Evolutionary conservation across 257 asterid genomes (phyloP).

Genomic region (Przewalskia tangutica): DNA sequence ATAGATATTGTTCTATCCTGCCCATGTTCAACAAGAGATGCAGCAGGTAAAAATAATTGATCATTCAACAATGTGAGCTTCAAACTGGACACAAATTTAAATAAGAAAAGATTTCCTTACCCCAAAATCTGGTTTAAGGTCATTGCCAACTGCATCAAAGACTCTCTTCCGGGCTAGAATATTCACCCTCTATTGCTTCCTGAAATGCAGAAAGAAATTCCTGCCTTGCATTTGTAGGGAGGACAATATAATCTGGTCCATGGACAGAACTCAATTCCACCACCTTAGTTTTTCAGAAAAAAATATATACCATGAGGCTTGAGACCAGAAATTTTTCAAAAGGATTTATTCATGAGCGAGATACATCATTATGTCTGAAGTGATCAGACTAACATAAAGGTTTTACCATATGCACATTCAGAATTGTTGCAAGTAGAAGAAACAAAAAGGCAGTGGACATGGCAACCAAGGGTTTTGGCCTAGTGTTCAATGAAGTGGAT

Average conservation of each 20-base stretch:
- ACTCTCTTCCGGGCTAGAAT: slow-evolving; percentile 47
- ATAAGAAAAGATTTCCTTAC: slow-evolving; percentile 34
- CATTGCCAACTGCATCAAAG: slow-evolving; percentile 47
- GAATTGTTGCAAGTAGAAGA: background rate
- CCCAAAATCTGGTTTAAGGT: slow-evolving; percentile 65
- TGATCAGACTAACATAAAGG: background rate
- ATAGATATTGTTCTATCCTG: background rate
- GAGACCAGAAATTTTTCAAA: background rate
- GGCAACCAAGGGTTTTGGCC: background rate
- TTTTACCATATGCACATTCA: background rate
- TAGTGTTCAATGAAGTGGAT: background rate
- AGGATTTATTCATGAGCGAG: background rate
- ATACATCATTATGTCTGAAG: background rate
- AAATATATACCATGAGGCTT: background rate
- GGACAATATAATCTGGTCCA: slow-evolving; percentile 44
- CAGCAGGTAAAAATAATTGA: background rate
- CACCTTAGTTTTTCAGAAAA: slow-evolving; percentile 35
- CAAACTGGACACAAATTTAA: background rate
- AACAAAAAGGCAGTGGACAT: background rate
- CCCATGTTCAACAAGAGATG: background rate
- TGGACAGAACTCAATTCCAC: slow-evolving; percentile 52
- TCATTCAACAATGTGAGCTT: background rate
- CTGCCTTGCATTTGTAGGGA: slow-evolving; percentile 54
- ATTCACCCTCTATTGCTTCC: slow-evolving; percentile 45
- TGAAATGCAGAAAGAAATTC: slow-evolving; percentile 52